Evolutionary conservation across 2,329 filamentous ascomycete genomes (phyloP), one percentile per base, ranked within the genome.

Genomic region (Colletotrichum lini): DNA sequence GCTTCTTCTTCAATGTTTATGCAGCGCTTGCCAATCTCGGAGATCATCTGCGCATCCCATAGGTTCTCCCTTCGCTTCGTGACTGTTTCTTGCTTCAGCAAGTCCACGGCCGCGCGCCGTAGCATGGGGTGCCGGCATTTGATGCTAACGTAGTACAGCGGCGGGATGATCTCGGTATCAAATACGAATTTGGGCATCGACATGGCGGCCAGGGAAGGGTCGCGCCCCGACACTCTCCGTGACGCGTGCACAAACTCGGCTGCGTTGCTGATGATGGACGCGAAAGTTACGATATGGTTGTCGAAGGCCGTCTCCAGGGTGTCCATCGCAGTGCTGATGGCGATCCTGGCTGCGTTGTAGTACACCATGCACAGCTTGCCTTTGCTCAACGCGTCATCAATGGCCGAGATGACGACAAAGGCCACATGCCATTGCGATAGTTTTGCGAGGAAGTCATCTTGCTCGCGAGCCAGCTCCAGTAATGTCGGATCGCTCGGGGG

Each of bases 81-180:
- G 59, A 80, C 75, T 53, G 79, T 74, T 2, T 79, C 75, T 4
- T 78, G 74, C 7, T 75, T 77, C 12, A 85, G 75, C 13, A 85
- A 77, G 15, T 78, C 74, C 0, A 84, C 75, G 0, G 83, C 84
- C 1, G 81, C 78, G 0, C 82, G 78, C 15, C 84, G 74, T 5
- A 84, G 77, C 18, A 81, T 74, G 0, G 80, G 86, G 67, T 84
- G 83, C 1, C 83, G 78, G 59, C 82, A 85, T 62, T 82, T 83
- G 45, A 76, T 74, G 0, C 77, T 79, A 8, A 81, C 80, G 73
- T 82, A 86, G 73, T 83, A 85, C 0, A 86, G 73, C 0, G 83
- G 81, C 0, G 82, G 80, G 35, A 85, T 78, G 0, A 85, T 65
- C 23, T 84, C 82, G 15, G 82, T 84, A 49, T 85, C 83, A 56